A percentile compares a stretch with the other conserved stretches of the same genome.
phyloP scores from a whole-genome alignment of 257 asterid species.

The Nicotiana obtusifolia region DNA sequence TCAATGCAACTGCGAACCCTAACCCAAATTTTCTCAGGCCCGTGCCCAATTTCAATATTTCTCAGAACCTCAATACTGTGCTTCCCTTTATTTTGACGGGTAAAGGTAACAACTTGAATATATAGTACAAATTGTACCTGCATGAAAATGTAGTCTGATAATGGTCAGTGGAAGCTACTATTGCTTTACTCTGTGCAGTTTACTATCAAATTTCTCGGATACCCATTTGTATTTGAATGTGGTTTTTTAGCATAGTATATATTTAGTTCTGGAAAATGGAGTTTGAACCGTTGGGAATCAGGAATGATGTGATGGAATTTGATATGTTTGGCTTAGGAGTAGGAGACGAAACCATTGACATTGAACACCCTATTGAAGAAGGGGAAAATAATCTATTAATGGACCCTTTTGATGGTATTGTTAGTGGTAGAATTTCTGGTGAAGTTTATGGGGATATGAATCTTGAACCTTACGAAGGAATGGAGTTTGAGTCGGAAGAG shows the following conservation, averaged over 20 bases:
- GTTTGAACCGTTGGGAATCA: conserved; percentile 16
- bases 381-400: not conserved
- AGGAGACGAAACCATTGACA: conserved; percentile 16
- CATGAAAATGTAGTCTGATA: not conserved
- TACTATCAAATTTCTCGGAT: not conserved
- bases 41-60: not conserved
- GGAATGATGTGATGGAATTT: conserved; percentile 19
- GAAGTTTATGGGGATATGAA: conserved; percentile 3
- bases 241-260: not conserved
- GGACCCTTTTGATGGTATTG: not conserved
- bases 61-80: not conserved
- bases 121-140: not conserved
- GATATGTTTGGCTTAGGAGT: conserved; percentile 9
- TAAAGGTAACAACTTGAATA: not conserved
- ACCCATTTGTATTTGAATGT: not conserved
- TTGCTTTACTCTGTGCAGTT: not conserved
- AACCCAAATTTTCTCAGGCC: not conserved
- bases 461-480: conserved; percentile 12
- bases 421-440: not conserved
- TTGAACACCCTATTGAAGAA: conserved; percentile 7
- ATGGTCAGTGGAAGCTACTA: not conserved
- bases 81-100: not conserved
- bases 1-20: not conserved
- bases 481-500: conserved; percentile 16
- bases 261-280: not conserved